Base-by-base conservation (phyloP, 2,329 filamentous ascomycete genomes). In the Dactylellina drechsleri region DNA sequence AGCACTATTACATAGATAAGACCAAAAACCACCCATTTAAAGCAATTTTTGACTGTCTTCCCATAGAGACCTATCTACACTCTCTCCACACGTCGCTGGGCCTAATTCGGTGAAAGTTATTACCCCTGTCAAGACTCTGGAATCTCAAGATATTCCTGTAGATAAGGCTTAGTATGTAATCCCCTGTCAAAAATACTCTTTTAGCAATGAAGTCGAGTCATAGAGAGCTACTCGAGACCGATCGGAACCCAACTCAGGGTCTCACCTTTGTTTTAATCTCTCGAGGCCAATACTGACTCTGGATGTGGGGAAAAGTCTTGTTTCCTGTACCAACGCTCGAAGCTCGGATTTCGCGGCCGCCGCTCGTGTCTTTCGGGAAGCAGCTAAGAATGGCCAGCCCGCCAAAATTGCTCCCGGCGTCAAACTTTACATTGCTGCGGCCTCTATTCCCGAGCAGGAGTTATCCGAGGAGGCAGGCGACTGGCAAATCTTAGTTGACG, bases 71-170 rank as follows among this genome's bases (percentile, higher is more conserved):
- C 86, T 97, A 0, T 92, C 90, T 0, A 93, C 92, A 0, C 86
- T 97, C 0, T 90, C 92, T 0, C 93, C 93, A 0, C 93, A 91
- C 67, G 89, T 97, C 8, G 86, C 93, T 0, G 93, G 94, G 0
- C 94, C 94, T 0, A 97, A 97, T 83, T 93, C 91, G 0, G 92
- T 97, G 80, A 97, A 97, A 82, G 84, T 97, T 0, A 89, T 91
- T 0, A 96, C 90, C 0, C 92, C 94, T 0, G 82, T 98, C 0
- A 83, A 84, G 4, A 88, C 94, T 36, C 87, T 98, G 0, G 90
- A 90, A 78, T 80, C 86, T 0, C 85, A 94, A 80, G 83, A 91
- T 77, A 96, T 98, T 81, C 86, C 87, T 57, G 82, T 98, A 20
- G 83, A 97, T 84, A 92, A 91, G 80, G 93, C 92, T 0, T 97